Evolutionary conservation across 1,284 basidiomycete genomes (phyloP), one percentile per base, ranked within the genome.

Genomic region (Vanrija humicola): DNA sequence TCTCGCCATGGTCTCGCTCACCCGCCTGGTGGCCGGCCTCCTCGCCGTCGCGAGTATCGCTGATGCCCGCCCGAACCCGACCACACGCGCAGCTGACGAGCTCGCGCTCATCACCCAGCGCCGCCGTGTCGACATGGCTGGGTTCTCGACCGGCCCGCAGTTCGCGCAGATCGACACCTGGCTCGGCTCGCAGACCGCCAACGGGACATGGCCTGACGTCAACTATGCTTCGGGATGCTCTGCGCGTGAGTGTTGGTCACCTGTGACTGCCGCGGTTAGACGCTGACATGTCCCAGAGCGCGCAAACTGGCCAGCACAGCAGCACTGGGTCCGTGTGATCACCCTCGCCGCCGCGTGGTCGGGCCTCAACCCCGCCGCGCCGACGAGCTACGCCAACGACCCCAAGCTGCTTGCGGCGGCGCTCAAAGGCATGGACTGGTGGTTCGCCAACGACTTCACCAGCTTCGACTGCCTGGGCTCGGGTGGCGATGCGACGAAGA

Each of bases 291-390:
- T 25, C 15, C 28, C 50, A 65, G 64, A 78, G 59, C 77, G 79
- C 15, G 84, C 84, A 8, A 86, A 84, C 63, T 86, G 85, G 85
- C 85, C 85, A 8, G 84, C 84, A 1, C 78, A 82, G 64, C 65
- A 67, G 5, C 85, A 87, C 66, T 86, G 84, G 84, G 64, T 65
- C 25, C 80, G 85, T n/a, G 77, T 84, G 42, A 75, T 78, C 44
- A 78, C 79, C 2, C 78, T 86, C 73, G 78, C 83, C 5, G 79
- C 80, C 34, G 83, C 82, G 3, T 85, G 80, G 78, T 80, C 83
- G 56, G 83, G 83, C 12, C 81, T 65, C 79, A 21, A 69, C 81
- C 44, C 59, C 62, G 39, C 38, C 18, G 16, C 78, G 73, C 52
- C 54, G 1, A 73, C 16, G 64, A 75, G 40, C 68, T 82, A 78